Evolutionary conservation across 2,329 filamentous ascomycete genomes (phyloP), one percentile per base, ranked within the genome.

Genomic region (Alternaria tenuissima): DNA sequence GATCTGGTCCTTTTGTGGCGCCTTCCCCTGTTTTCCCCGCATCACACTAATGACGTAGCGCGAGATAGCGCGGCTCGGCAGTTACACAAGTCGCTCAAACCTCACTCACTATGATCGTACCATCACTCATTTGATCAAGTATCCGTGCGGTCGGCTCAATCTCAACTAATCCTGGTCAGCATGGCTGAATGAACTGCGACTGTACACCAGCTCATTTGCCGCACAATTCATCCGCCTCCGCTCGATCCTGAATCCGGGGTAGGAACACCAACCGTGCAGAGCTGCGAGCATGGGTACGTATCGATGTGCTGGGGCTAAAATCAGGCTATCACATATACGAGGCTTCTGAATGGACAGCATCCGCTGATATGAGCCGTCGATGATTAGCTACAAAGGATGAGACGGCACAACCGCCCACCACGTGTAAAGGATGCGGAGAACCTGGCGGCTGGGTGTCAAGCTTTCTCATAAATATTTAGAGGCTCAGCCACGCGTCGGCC

Each of bases 11-110:
- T 26, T 24, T 36, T n/a, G 30, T 49, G 46, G 46, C 32, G 46
- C 6, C 46, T 38, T 38, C 32, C 46, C 46, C 46, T 36, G 32
- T 22, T 55, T 63, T 52, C 61, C 61, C 63, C 63, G 61, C 61
- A 59, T 61, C 28, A 39, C 52, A 48, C 57, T 61, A 63, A 7
- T 16, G n/a, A 24, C 30, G 14, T 53, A 53, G 55, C 43, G 53
- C 24, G 4, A 9, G 12, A 2, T 62, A 57, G 62, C 55, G 57
- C 30, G 18, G 8, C 38, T 55, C 57, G 63, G 63, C 57, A 65
- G 55, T 63, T 61, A 42, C 47, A 52, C 56, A 32, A 38, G 22
- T 36, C 46, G 46, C 32, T 22, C 30, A 48, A 36, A 36, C 20
- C 32, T 36, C 49, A 36, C 39, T 47, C 28, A 22, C 30, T 0